Conservation (phyloP, 306 rosid species). For the Neltuma alba region DNA sequence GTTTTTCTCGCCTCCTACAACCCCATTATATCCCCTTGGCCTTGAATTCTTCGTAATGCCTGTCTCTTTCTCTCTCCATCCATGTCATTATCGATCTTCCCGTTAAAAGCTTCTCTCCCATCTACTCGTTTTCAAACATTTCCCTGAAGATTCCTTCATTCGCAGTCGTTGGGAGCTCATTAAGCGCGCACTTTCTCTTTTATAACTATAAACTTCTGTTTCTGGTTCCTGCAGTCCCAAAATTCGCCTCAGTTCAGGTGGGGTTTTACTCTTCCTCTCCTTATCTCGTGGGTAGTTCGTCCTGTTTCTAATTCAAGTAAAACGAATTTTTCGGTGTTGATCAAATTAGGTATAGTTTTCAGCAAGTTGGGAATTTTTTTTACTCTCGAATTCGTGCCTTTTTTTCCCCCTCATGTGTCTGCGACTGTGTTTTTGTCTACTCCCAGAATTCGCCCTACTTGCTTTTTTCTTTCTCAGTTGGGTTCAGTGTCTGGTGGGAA, state of each 20-base stretch:
- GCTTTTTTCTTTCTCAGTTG: slow-evolving; percentile 11
- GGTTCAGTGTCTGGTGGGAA: slow-evolving; percentile 15
- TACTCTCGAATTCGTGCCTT: slow-evolving; percentile 9
- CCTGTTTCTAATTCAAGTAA: background rate
- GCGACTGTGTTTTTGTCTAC: background rate
- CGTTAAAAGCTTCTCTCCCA: slow-evolving; percentile 50
- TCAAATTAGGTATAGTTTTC: background rate
- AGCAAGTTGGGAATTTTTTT: background rate
- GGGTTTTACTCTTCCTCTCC: slow-evolving; percentile 33
- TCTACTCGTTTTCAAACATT: slow-evolving; percentile 24
- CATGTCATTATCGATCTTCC: slow-evolving; percentile 45
- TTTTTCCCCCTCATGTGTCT: background rate
- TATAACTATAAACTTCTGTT: background rate
- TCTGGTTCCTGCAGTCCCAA: slow-evolving; percentile 26
- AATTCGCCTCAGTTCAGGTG: slow-evolving; percentile 22
- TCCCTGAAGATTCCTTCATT: slow-evolving; percentile 26
- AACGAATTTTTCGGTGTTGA: slow-evolving; percentile 1
- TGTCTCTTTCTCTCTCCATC: slow-evolving; percentile 17
- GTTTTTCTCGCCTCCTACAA: slow-evolving; percentile 24
- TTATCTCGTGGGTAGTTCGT: slow-evolving; percentile 23
- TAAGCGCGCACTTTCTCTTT: slow-evolving; percentile 24
- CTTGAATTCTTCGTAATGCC: slow-evolving; percentile 29
- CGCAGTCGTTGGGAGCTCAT: slow-evolving; percentile 9
- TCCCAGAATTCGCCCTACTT: slow-evolving; percentile 20
- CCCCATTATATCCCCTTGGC: slow-evolving; percentile 16